phyloP scores from a whole-genome alignment of 768 basidiomycete species.

The Boletus rubropictus region DNA sequence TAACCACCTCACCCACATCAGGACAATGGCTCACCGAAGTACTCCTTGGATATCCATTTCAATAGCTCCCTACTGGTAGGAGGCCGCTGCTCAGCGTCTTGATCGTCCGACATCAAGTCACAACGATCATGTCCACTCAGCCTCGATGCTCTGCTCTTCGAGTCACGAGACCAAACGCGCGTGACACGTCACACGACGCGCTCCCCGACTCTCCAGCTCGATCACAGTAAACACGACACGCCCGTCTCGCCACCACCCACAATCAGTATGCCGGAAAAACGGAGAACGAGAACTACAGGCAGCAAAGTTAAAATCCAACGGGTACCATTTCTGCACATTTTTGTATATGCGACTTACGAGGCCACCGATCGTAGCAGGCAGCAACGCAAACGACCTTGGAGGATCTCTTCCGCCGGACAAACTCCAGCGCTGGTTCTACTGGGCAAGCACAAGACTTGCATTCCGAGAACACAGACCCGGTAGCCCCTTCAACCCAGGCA shows the following conservation, averaged over 20 bases:
- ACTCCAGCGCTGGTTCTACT: background rate
- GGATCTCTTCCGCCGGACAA: constrained; percentile 20
- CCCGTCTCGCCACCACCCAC: background rate
- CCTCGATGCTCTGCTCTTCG: too few relatives aligned
- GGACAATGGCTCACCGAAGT: constrained; percentile 22
- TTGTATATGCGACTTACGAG: constrained; percentile 5
- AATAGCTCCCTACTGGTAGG: constrained; percentile 15
- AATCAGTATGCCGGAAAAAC: constrained; percentile 22
- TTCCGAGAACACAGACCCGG: background rate
- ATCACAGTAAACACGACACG: background rate
- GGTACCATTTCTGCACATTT: constrained; percentile 11
- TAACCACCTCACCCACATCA: background rate
- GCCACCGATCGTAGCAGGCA: constrained; percentile 5
- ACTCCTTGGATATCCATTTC: constrained; percentile 37
- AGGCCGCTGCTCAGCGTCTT: constrained; percentile 12
- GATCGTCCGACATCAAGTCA: constrained; percentile 7
- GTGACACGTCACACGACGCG: constrained; percentile 28
- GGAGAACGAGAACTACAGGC: constrained; percentile 17
- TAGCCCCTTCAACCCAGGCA: background rate
- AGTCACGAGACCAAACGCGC: constrained; percentile 4
- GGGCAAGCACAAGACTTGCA: constrained; percentile 1
- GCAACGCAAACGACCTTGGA: constrained; percentile 26
- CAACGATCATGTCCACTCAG: too few relatives aligned
- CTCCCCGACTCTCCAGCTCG: background rate
- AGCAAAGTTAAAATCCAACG: constrained; percentile 8